Conservation (phyloP, 2,329 filamentous ascomycete species). For the Sporothrix pallida region DNA sequence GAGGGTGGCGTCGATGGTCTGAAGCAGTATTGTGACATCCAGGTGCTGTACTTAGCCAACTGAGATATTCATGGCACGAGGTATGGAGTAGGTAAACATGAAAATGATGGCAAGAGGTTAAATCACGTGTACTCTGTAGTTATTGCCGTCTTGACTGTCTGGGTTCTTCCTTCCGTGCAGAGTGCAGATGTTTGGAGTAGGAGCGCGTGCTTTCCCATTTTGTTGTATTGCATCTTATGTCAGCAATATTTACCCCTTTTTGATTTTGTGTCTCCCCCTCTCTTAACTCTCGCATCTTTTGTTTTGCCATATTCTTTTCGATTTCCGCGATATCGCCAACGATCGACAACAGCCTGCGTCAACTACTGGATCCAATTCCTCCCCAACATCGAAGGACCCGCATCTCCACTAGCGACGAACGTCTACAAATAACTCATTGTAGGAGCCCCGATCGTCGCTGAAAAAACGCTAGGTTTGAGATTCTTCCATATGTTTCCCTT, state of each 20-base stretch:
- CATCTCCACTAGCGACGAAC: background rate
- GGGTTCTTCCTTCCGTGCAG: background rate
- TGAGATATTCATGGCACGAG: background rate
- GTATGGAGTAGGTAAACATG: background rate
- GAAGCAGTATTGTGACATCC: conserved; percentile 43
- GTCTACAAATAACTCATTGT: background rate
- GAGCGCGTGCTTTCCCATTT: background rate
- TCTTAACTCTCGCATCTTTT: background rate
- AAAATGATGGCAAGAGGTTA: background rate
- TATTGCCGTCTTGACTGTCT: background rate
- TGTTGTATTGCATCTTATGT: background rate
- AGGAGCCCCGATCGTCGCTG: background rate
- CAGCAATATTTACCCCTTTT: background rate
- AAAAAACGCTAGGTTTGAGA: background rate
- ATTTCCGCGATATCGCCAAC: background rate
- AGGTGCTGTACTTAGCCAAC: conserved; percentile 24
- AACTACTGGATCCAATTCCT: background rate
- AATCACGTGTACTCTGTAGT: background rate
- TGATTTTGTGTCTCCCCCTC: background rate
- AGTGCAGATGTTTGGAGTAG: too few species aligned
- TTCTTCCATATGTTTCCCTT: background rate
- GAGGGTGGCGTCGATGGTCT: conserved; percentile 49
- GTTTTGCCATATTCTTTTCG: background rate
- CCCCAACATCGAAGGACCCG: background rate
- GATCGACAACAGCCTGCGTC: conserved; percentile 7